Base-by-base conservation (phyloP, 208 protist genomes). In the Plasmodiophora brassicae region DNA sequence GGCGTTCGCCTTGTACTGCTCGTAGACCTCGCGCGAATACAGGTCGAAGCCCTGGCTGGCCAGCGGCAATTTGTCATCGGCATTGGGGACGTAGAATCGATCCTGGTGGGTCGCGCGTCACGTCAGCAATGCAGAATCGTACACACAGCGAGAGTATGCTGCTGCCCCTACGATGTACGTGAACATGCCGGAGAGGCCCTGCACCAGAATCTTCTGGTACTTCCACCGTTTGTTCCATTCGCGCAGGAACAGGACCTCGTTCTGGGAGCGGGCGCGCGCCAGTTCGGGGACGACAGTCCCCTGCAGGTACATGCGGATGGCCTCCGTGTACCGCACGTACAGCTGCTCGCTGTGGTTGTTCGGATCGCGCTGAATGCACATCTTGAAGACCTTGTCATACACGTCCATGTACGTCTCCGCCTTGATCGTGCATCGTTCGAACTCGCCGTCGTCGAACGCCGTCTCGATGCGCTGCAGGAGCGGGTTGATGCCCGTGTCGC, bases 281-380 rank as follows among this genome's bases (percentile, higher is more conserved):
- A 90, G 14, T 28, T 46, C 78, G 14, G 87, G 87, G 8, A 57
- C 14, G 41, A 89, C 78, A 35, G 36, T 89, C 1, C 39, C 43
- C 43, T 88, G 32, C 25, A 90, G 57, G 89, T 90, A 90, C 10
- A 46, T 85, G 20, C 32, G 14, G 36, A 90, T 87, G 14, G 87
- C 60, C 32, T 84, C 84, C 1, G 87, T 78, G 14, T 90, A 87
- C 5, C 50, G 28, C 36, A 38, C 20, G 86, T 90, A 90, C 8
- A 90, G 44, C 14, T 28, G 36, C 32, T 90, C 88, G 32, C 72
- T 89, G 28, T 85, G 88, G 36, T 90, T 90, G 44, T 90, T 65
- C 1, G 88, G 88, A 78, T 90, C 88, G 14, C 88, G 83, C 35
- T 90, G 88, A 71, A 90, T 90, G 36, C 88, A 90, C 88, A 90